phyloP scores from a whole-genome alignment of 805 yeast genomes.

The Starmera amethionina region DNA sequence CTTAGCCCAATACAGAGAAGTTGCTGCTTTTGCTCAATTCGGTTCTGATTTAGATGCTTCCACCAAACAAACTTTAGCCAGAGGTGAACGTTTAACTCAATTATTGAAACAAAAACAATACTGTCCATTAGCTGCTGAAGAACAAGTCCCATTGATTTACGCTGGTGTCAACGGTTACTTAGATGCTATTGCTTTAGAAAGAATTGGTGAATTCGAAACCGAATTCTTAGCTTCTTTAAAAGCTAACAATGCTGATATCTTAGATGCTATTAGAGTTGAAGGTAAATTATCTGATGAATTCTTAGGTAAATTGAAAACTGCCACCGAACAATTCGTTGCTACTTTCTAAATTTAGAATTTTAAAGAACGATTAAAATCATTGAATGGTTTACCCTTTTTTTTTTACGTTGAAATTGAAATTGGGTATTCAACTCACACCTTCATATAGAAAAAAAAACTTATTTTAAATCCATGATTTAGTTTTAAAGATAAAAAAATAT shows the following conservation, averaged over 20 bases:
- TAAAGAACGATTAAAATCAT: neutral
- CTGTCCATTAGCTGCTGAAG: slow-evolving; percentile 95
- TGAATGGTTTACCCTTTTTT: neutral
- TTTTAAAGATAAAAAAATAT: slow-evolving; percentile 1
- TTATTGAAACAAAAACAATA: slow-evolving; percentile 96
- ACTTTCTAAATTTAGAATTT: slow-evolving; percentile 48
- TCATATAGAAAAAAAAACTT: neutral
- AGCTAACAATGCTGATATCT: slow-evolving; percentile 78
- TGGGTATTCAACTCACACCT: neutral
- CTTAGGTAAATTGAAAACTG: slow-evolving; percentile 79
- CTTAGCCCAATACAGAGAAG: slow-evolving; percentile 99
- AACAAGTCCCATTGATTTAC: slow-evolving; percentile 96
- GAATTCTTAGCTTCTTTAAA: slow-evolving; percentile 88
- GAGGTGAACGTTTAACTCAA: slow-evolving; percentile 99
- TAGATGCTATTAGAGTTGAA: slow-evolving; percentile 73
- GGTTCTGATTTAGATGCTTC: slow-evolving; percentile 99
- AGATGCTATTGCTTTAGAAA: slow-evolving; percentile 75
- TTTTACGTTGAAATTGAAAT: neutral
- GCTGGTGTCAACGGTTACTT: slow-evolving; percentile 99
- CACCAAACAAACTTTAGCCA: slow-evolving; percentile 94
- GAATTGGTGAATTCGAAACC: slow-evolving; percentile 85
- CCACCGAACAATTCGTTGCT: slow-evolving; percentile 87
- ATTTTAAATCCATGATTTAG: slow-evolving; percentile 1
- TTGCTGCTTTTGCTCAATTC: slow-evolving; percentile 99
- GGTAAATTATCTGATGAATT: slow-evolving; percentile 88